Evolutionary conservation across 2,329 filamentous ascomycete genomes (phyloP).

Genomic region (Colletotrichum sp.): DNA sequence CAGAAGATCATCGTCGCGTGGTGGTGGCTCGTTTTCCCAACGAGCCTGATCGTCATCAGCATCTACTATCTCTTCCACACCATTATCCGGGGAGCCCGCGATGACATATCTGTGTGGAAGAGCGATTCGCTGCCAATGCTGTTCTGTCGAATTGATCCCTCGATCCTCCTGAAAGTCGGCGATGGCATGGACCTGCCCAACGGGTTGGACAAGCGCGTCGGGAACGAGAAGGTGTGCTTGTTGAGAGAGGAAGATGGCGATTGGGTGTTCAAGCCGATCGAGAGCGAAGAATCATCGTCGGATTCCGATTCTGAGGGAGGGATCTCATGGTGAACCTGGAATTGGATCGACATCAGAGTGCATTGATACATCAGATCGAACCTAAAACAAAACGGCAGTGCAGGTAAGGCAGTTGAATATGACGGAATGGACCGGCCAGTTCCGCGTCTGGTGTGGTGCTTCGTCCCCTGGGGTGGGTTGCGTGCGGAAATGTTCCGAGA

Average conservation of each 20-base stretch:
- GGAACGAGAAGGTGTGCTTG: slow-evolving; percentile 37
- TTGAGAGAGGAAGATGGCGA: slow-evolving; percentile 35
- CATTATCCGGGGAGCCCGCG: slow-evolving; percentile 36
- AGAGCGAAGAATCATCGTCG: slow-evolving; percentile 15
- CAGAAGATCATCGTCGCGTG: slow-evolving; percentile 38
- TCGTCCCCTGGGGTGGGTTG: background rate
- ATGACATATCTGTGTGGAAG: slow-evolving; percentile 43
- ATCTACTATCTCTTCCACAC: slow-evolving; percentile 40
- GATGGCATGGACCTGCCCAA: slow-evolving; percentile 40
- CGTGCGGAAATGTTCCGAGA: background rate
- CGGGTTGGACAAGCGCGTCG: slow-evolving; percentile 36
- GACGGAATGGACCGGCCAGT: background rate
- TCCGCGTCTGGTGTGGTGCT: background rate
- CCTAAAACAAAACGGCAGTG: background rate
- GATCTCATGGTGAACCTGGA: background rate
- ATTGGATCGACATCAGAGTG: background rate
- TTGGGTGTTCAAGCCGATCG: slow-evolving; percentile 39
- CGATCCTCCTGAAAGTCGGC: slow-evolving; percentile 33
- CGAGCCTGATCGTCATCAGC: slow-evolving; percentile 35
- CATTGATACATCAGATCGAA: background rate
- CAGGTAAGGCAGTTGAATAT: background rate
- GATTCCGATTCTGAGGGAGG: slow-evolving; percentile 9
- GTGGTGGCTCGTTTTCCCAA: slow-evolving; percentile 41
- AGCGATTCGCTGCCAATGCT: slow-evolving; percentile 42
- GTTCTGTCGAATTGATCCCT: slow-evolving; percentile 39